phyloP scores from a whole-genome alignment of 371 early-diverging fungal species.

The Mortierella sp. region DNA sequence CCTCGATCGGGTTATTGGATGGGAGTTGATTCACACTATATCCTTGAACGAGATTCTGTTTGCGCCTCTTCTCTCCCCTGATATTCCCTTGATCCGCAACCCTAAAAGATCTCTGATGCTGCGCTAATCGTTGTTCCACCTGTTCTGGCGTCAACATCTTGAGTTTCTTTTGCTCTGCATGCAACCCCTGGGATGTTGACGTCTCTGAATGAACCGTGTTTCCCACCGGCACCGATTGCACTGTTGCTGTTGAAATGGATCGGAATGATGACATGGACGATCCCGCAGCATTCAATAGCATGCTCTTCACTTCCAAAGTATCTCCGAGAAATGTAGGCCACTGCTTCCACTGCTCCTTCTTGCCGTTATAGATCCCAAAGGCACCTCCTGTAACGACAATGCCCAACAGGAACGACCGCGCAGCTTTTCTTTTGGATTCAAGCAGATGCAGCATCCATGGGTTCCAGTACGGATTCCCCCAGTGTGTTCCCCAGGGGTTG shows the following conservation, averaged over 20 bases:
- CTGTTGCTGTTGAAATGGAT: background rate
- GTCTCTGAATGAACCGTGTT: background rate
- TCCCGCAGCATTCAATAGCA: background rate
- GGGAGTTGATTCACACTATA: conserved; percentile 61
- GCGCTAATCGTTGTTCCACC: conserved; percentile 25
- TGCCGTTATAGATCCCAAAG: conserved; percentile 10
- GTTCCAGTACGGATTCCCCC: conserved; percentile 10
- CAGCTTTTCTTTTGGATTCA: background rate
- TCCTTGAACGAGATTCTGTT: conserved; percentile 14
- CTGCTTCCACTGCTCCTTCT: background rate
- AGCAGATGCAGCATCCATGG: conserved; percentile 19
- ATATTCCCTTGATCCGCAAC: background rate
- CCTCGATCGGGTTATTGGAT: conserved; percentile 69
- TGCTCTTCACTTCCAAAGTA: background rate
- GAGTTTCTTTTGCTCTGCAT: conserved; percentile 12
- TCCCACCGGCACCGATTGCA: background rate
- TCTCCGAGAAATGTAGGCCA: conserved; percentile 7
- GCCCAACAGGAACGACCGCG: conserved; percentile 4
- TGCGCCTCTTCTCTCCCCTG: background rate
- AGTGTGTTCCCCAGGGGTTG: conserved; percentile 13
- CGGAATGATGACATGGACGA: background rate
- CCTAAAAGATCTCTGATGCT: conserved; percentile 28
- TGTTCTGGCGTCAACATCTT: conserved; percentile 38
- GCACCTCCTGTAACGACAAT: background rate
- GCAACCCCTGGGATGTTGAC: background rate